Conservation (phyloP, 495 filamentous ascomycete genomes). For the Penicillium canariense region DNA sequence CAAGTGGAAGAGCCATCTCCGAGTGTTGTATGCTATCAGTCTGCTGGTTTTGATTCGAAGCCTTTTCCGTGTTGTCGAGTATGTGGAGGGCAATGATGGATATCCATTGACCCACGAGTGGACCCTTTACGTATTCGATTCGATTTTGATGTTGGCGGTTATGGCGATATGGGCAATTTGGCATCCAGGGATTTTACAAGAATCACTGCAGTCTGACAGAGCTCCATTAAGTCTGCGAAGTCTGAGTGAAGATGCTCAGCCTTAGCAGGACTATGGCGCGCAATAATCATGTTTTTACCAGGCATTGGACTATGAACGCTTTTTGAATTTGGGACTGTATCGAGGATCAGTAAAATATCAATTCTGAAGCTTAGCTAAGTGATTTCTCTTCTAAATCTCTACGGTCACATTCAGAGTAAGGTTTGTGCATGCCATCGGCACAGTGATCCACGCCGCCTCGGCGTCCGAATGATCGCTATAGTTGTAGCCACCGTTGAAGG, state of each 20-base stretch:
- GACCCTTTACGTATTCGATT: conserved; percentile 59
- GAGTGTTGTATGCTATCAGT: conserved; percentile 47
- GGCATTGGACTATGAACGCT: not conserved
- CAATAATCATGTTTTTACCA: not conserved
- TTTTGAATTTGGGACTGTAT: not conserved
- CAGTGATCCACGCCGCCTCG: conserved; percentile 9
- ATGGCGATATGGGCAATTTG: conserved; percentile 29
- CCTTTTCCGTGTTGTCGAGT: conserved; percentile 61
- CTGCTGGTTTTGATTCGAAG: conserved; percentile 54
- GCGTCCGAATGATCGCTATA: conserved; percentile 9
- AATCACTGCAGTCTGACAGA: not conserved
- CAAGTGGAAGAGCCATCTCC: conserved; percentile 48
- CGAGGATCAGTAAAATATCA: too few species aligned
- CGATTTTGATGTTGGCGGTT: conserved; percentile 49
- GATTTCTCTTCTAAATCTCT: conserved; percentile 3
- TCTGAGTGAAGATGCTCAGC: not conserved
- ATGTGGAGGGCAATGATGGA: conserved; percentile 49
- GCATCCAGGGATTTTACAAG: not conserved
- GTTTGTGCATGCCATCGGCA: conserved; percentile 5
- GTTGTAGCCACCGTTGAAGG: conserved; percentile 17
- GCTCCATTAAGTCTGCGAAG: not conserved
- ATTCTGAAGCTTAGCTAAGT: too few species aligned
- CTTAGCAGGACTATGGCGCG: not conserved
- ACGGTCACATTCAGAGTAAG: conserved; percentile 2
- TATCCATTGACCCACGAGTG: conserved; percentile 49